Evolutionary conservation across 2,329 filamentous ascomycete species (phyloP), one percentile per base, ranked within the genome.

Genomic region (Ceratocystis lukuohia): DNA sequence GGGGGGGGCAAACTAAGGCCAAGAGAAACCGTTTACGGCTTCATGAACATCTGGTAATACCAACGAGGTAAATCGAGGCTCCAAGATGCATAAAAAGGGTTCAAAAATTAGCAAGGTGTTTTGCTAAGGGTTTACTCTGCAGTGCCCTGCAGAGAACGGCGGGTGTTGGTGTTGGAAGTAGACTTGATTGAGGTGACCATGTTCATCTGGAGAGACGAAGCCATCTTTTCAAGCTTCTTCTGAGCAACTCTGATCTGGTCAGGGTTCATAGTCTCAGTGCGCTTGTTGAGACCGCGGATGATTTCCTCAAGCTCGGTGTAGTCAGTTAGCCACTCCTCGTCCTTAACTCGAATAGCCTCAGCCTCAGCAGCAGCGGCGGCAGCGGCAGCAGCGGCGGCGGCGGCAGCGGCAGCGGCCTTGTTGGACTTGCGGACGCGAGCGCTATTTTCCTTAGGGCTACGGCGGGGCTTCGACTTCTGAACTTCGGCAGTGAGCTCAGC

Each of bases 271-370:
- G 77, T 74, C 69, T 82, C 80, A 69, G 80, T 78, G 17, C 81
- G 81, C 71, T 79, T 78, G 70, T 71, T 73, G 68, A 82, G 78
- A 61, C 75, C 76, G 64, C 77, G 75, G 57, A 86, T 77, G 50
- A 88, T 82, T 68, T 79, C 79, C 70, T 87, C 81, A 62, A 90
- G 80, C 46, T 80, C 80, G 72, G 80, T 81, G 74, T 83, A 86
- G 75, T 87, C 84, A 69, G 85, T 81, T 71, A 82, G 76, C 82
- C 82, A 85, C 71, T 82, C 77, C 45, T 62, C 66, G 22, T 68
- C 66, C 68, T 75, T 74, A 59, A 74, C 71, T 15, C 73, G 68
- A 50, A 70, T 65, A 71, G 73, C 72, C 46, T 62, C 64, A 4
- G 45, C 62, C 30, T 61, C 67, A 6, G 61, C 65, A 5, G 73